phyloP scores from a whole-genome alignment of 2,329 filamentous ascomycete species.

The Stachybotrys echinatus region DNA sequence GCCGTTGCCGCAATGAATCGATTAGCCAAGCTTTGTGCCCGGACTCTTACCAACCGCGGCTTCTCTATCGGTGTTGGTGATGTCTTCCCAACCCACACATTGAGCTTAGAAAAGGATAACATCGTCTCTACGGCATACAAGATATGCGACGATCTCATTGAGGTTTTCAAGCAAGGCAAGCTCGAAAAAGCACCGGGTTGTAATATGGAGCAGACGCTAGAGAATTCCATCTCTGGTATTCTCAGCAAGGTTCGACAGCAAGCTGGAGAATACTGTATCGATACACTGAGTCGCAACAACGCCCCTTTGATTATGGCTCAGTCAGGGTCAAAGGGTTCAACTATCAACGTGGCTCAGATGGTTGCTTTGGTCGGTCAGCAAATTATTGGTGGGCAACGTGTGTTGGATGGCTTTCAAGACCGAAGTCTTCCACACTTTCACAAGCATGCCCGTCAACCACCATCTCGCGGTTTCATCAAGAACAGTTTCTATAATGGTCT shows the following conservation, averaged over 20 bases:
- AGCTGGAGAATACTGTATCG: constrained; percentile 86
- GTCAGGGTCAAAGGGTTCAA: constrained; percentile 93
- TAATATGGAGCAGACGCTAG: constrained; percentile 85
- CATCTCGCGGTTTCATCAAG: constrained; percentile 91
- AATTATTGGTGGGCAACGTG: constrained; percentile 90
- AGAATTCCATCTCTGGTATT: constrained; percentile 85
- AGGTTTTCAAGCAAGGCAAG: constrained; percentile 59
- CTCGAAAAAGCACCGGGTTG: constrained; percentile 84
- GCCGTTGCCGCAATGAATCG: constrained; percentile 93
- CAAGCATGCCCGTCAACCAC: constrained; percentile 86
- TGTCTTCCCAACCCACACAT: constrained; percentile 72
- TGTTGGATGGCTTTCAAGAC: constrained; percentile 94
- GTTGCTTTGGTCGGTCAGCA: constrained; percentile 95
- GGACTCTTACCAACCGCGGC: constrained; percentile 82
- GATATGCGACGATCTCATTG: constrained; percentile 56
- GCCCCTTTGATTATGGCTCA: constrained; percentile 95
- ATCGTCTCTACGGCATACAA: constrained; percentile 75
- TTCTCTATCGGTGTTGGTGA: constrained; percentile 97
- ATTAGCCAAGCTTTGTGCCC: constrained; percentile 81
- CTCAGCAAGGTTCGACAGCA: constrained; percentile 87
- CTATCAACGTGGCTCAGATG: constrained; percentile 99
- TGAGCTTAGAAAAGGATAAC: constrained; percentile 67
- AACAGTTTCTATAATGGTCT: constrained; percentile 97
- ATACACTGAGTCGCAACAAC: constrained; percentile 85
- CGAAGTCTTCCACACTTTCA: constrained; percentile 92